These are phyloP conservation scores for Baorangia bicolor DNA, from an alignment of 768 basidiomycete species.

Conservation along the genomic window DNA sequence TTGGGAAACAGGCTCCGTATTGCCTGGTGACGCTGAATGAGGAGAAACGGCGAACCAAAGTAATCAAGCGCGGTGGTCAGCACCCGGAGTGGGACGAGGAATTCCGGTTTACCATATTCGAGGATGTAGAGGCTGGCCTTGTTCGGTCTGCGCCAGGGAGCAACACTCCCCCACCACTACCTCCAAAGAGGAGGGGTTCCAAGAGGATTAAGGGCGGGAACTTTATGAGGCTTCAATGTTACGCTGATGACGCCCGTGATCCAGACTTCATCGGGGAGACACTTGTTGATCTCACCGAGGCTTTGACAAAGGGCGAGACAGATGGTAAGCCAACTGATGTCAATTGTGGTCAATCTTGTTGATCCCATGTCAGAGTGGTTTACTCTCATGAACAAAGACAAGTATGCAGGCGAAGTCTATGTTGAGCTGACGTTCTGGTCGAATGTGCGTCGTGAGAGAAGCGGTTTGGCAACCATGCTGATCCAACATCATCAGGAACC, in stretches of 20 bases:
- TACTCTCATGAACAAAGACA: constrained; percentile 83
- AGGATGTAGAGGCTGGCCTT: constrained; percentile 63
- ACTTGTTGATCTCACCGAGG: constrained; percentile 84
- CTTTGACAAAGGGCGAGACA: constrained; percentile 91
- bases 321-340: constrained; percentile 66
- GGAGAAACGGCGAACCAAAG: constrained; percentile 84
- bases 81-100: constrained; percentile 99
- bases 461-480: neutral
- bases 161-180: constrained; percentile 61
- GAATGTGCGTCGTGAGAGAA: constrained; percentile 51
- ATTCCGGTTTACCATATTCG: constrained; percentile 85
- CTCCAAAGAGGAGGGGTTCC: constrained; percentile 57
- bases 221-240: constrained; percentile 80
- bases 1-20: constrained; percentile 97
- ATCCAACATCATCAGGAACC: constrained; percentile 54
- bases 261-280: constrained; percentile 95
- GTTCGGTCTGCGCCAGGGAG: constrained; percentile 41
- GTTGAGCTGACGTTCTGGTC: constrained; percentile 98
- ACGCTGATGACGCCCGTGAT: constrained; percentile 92
- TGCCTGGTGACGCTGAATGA: constrained; percentile 77
- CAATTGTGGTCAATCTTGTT: constrained; percentile 9
- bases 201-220: constrained; percentile 68
- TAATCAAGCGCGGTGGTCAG: constrained; percentile 96
- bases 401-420: constrained; percentile 94
- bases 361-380: constrained; percentile 77